These are phyloP conservation scores for Pulveroboletus sp. DNA, from an alignment of 768 basidiomycete species.

Conservation along the genomic window DNA sequence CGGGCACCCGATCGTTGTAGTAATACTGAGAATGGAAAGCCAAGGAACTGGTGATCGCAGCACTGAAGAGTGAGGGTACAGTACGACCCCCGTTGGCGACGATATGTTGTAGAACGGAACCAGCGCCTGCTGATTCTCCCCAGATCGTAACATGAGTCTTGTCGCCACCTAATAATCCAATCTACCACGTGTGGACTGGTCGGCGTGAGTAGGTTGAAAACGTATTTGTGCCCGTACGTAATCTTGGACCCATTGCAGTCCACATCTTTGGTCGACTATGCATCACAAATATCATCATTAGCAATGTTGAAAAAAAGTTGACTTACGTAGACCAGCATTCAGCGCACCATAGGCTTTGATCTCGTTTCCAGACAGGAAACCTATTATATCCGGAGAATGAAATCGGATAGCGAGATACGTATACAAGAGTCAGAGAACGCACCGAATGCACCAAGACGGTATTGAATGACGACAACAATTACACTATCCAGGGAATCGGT, in stretches of 20 bases:
- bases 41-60: slow-evolving; percentile 32
- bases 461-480: slow-evolving; percentile 31
- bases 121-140: slow-evolving; percentile 35
- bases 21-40: slow-evolving; percentile 33
- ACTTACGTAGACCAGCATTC: slow-evolving; percentile 35
- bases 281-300: neutral
- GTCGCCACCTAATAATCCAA: slow-evolving; percentile 34
- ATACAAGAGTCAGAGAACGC: neutral
- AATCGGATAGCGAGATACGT: neutral
- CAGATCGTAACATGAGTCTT: slow-evolving; percentile 32
- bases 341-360: slow-evolving; percentile 30
- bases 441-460: slow-evolving; percentile 36
- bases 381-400: slow-evolving; percentile 17
- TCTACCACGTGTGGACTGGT: slow-evolving; percentile 20
- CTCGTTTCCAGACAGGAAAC: slow-evolving; percentile 31
- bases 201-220: neutral
- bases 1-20: slow-evolving; percentile 29
- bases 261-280: slow-evolving; percentile 35
- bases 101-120: slow-evolving; percentile 34
- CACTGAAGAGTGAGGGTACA: slow-evolving; percentile 31
- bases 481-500: slow-evolving; percentile 20
- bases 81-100: slow-evolving; percentile 33
- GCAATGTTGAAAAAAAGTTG: neutral
- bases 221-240: slow-evolving; percentile 23
- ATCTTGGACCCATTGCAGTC: slow-evolving; percentile 36